Evolutionary conservation across 768 basidiomycete genomes (phyloP).

Genomic region (Sporobolomyces roseus): DNA sequence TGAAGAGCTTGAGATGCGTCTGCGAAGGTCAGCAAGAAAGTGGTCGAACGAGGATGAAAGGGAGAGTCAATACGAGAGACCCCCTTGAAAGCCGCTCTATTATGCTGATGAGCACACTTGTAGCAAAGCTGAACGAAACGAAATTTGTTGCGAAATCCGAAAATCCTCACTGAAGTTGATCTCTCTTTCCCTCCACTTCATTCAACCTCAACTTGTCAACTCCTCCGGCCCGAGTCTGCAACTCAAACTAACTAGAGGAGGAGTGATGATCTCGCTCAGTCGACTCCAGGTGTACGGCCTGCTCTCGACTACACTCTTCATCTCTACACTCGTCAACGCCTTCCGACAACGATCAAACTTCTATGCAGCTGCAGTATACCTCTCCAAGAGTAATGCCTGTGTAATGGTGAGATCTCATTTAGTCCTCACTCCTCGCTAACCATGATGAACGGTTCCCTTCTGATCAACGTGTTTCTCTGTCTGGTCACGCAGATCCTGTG

Average conservation of each 20-base stretch:
- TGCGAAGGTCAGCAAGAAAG: too few relatives aligned
- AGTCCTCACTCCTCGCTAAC: neutral
- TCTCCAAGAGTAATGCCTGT: conserved; percentile 90
- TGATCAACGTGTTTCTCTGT: conserved; percentile 4
- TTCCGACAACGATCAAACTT: conserved; percentile 82
- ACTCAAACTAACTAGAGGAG: neutral
- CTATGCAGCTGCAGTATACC: conserved; percentile 84
- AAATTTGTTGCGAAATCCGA: too few relatives aligned
- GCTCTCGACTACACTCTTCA: conserved; percentile 22
- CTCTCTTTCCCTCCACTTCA: too few relatives aligned
- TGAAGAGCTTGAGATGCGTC: too few relatives aligned
- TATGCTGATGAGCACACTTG: too few relatives aligned
- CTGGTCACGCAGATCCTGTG: conserved; percentile 66
- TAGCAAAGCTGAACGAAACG: too few relatives aligned
- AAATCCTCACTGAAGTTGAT: too few relatives aligned
- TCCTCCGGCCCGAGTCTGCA: neutral
- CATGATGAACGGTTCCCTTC: neutral
- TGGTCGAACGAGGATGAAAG: too few relatives aligned
- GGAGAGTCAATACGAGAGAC: too few relatives aligned
- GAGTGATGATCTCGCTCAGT: conserved; percentile 5
- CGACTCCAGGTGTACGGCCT: conserved; percentile 21
- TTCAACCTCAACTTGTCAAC: neutral
- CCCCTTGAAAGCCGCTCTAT: too few relatives aligned
- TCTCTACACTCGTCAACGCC: conserved; percentile 69
- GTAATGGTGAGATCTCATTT: conserved; percentile 64